A percentile compares a stretch with the other conserved stretches of the same genome.
These are phyloP conservation scores for Bacidia rubella DNA, from an alignment of 495 filamentous ascomycete genomes.

Conservation along the genomic window DNA sequence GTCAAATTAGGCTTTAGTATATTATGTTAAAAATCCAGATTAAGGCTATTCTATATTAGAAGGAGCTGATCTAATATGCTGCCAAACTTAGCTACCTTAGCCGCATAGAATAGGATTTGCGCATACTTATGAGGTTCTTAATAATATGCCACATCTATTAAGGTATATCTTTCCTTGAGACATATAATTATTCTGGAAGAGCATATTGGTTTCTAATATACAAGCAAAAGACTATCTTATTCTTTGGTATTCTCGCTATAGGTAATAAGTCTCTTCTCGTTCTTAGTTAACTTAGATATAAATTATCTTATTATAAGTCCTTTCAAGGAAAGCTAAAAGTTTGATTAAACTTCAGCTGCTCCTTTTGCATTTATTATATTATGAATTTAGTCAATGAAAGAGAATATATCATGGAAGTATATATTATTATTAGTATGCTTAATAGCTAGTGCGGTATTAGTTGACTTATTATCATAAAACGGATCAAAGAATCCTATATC, in stretches of 20 bases:
- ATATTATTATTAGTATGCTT: background rate
- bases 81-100: background rate
- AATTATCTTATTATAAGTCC: background rate
- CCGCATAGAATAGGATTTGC: background rate
- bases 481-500: conserved; percentile 3
- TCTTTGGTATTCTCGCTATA: background rate
- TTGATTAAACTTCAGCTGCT: background rate
- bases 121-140: background rate
- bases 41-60: background rate
- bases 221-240: background rate
- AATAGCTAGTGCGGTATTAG: background rate
- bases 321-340: background rate
- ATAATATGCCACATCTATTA: background rate
- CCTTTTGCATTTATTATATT: background rate
- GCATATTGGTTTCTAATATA: background rate
- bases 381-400: conserved; percentile 2
- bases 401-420: conserved; percentile 2
- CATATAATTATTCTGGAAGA: background rate
- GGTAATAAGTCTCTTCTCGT: background rate
- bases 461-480: background rate
- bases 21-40: background rate
- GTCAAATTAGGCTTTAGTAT: background rate
- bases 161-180: background rate
- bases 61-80: conserved; percentile 3
- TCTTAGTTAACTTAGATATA: background rate